Conservation (phyloP, 2,329 filamentous ascomycete genomes). For the Lasiodiplodia sp. region DNA sequence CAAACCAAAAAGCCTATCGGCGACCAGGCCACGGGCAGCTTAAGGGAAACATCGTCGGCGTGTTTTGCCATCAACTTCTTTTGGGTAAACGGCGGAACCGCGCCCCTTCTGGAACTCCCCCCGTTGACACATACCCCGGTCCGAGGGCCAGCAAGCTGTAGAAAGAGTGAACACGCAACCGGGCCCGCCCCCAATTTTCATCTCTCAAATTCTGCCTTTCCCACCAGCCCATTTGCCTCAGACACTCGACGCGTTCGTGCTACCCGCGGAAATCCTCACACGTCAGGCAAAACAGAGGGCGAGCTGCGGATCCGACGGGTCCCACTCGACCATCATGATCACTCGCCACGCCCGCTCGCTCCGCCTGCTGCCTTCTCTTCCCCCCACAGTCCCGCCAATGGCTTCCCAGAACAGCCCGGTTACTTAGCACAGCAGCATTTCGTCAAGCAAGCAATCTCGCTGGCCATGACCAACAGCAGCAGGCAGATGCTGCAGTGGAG, state of each 20-base stretch:
- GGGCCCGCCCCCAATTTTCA: constrained; percentile 22
- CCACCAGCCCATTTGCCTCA: constrained; percentile 13
- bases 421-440: constrained; percentile 12
- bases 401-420: not conserved
- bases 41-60: constrained; percentile 3
- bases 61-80: not conserved
- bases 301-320: constrained; percentile 7
- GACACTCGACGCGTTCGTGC: not conserved
- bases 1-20: constrained; percentile 23
- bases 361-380: not conserved
- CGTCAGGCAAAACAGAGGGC: constrained; percentile 4
- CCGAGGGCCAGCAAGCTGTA: not conserved
- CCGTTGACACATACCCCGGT: constrained; percentile 8
- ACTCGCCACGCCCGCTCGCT: constrained; percentile 13
- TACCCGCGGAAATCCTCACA: not conserved
- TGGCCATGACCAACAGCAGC: constrained; percentile 3
- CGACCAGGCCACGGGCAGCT: not conserved
- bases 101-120: constrained; percentile 21
- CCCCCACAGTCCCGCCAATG: not conserved
- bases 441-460: not conserved
- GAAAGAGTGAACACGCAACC: constrained; percentile 18
- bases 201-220: constrained; percentile 14
- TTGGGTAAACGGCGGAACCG: constrained; percentile 6
- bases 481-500: not conserved
- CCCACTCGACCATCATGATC: constrained; percentile 15